Evolutionary conservation across 2,329 filamentous ascomycete species (phyloP).

Genomic region (Phialocephala sp.): DNA sequence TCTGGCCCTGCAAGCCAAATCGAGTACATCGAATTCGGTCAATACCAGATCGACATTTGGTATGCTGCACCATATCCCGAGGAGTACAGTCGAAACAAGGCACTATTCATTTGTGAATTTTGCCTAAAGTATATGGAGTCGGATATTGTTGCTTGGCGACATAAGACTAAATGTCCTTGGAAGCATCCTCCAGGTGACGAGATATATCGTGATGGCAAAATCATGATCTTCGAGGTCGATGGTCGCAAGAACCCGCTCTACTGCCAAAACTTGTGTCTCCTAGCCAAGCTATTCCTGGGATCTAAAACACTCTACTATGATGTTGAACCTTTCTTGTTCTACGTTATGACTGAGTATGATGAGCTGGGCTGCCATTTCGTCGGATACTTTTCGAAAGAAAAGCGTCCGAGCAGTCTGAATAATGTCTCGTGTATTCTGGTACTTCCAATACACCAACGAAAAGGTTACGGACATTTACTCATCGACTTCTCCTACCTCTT

Average conservation of each 20-base stretch:
- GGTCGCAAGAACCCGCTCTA: slow-evolving; percentile 98
- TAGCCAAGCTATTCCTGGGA: slow-evolving; percentile 96
- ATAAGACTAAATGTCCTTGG: slow-evolving; percentile 94
- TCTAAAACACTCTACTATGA: slow-evolving; percentile 99
- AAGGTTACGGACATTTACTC: slow-evolving; percentile 93
- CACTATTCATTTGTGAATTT: slow-evolving; percentile 99
- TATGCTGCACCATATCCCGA: slow-evolving; percentile 98
- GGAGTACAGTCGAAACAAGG: slow-evolving; percentile 94
- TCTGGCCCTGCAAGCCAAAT: slow-evolving; percentile 93
- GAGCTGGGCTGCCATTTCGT: slow-evolving; percentile 94
- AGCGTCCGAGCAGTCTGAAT: slow-evolving; percentile 90
- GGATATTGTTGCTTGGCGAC: slow-evolving; percentile 96
- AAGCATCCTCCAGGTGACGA: slow-evolving; percentile 98
- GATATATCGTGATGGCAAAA: slow-evolving; percentile 89
- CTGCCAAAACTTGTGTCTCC: slow-evolving; percentile 94
- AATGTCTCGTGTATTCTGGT: slow-evolving; percentile 98
- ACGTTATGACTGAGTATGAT: slow-evolving; percentile 94
- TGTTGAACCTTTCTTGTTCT: slow-evolving; percentile 95
- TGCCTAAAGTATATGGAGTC: slow-evolving; percentile 99
- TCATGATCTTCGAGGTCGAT: slow-evolving; percentile 97
- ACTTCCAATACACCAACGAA: slow-evolving; percentile 93
- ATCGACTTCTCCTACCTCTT: slow-evolving; percentile 99
- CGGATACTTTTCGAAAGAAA: slow-evolving; percentile 99
- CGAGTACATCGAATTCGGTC: slow-evolving; percentile 97
- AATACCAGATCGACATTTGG: slow-evolving; percentile 98